Evolutionary conservation across 2,329 filamentous ascomycete species (phyloP), one percentile per base, ranked within the genome.

Genomic region (Verticillium nubilum): DNA sequence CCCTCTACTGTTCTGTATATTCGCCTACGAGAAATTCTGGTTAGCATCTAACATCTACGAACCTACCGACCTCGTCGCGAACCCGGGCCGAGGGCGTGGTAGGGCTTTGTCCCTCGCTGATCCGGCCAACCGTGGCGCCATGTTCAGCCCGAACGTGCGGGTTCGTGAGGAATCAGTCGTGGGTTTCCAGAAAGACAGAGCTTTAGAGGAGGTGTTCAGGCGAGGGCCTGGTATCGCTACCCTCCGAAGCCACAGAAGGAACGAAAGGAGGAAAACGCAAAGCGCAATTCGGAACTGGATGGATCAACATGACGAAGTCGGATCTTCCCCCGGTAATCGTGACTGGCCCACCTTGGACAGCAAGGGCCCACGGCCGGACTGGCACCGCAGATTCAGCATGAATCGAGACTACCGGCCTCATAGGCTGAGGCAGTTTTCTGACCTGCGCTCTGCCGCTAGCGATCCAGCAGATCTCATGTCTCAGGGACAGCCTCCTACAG

Each of bases 221-320:
- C 80, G 84, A 19, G 85, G 86, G 0, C 91, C 90, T 28, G 87
- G 88, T 61, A 79, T 85, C 56, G 82, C 82, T 7, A 80, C 85
- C 2, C 74, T 87, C 58, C 81, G 83, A 19, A 86, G 82, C 1
- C 82, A 85, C 54, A 80, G 82, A 55, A 80, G 83, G 56, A 80
- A 85, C 28, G 87, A 91, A 65, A 83, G 87, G 62, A 84, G 85
- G 37, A 89, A 92, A 70, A 91, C 89, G 1, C 89, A 89, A 64
- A 92, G 88, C 61, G 90, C 91, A 0, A 92, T 97, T 57, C 87
- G 89, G 28, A 88, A 90, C 65, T 97, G 93, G 93, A 97, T 97
- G 90, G 90, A 92, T 52, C 83, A 83, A 63, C 80, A 86, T 60
- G 83, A 86, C 19, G 86, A 76, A 59, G 77, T 75, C 47, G 79